Percentiles rank a stretch among this genome's conserved stretches.
Evolutionary conservation across 208 protist genomes (phyloP).

Genomic region (Leishmania guyanensis): DNA sequence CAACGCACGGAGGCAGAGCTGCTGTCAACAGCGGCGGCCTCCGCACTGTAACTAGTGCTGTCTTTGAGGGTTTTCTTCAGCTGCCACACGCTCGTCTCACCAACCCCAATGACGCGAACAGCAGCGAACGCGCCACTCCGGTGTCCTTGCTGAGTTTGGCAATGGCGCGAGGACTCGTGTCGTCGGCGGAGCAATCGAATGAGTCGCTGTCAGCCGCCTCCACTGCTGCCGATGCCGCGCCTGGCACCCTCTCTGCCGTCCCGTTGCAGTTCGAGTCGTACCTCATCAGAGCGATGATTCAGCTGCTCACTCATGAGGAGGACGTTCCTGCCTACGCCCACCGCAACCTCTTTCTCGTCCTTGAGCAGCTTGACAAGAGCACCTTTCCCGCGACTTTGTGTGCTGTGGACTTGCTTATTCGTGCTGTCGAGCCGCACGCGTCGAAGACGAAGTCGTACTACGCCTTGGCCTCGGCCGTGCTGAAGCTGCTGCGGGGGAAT

Average conservation of each 20-base stretch:
- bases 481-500: constrained; percentile 57
- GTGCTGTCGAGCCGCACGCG: constrained; percentile 56
- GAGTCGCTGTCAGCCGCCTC: background rate
- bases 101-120: background rate
- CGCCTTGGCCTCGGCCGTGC: constrained; percentile 64
- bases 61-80: constrained; percentile 5
- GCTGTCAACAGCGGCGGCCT: constrained; percentile 1
- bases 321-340: constrained; percentile 65
- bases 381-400: constrained; percentile 57
- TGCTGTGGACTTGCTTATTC: constrained; percentile 56
- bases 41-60: constrained; percentile 6
- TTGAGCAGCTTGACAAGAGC: constrained; percentile 66
- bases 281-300: constrained; percentile 48
- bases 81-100: background rate
- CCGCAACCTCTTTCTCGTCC: constrained; percentile 64
- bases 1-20: background rate
- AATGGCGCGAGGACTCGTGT: constrained; percentile 14
- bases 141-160: constrained; percentile 16
- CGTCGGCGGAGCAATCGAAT: background rate
- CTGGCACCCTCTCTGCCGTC: constrained; percentile 22
- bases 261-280: constrained; percentile 69
- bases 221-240: background rate
- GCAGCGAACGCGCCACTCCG: background rate
- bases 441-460: constrained; percentile 62
- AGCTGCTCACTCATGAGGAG: constrained; percentile 47